Percentiles rank a stretch among this genome's conserved stretches.
These are phyloP conservation scores for Ophiostoma pallidulum DNA, from an alignment of 2,329 filamentous ascomycete species.

Conservation along the genomic window DNA sequence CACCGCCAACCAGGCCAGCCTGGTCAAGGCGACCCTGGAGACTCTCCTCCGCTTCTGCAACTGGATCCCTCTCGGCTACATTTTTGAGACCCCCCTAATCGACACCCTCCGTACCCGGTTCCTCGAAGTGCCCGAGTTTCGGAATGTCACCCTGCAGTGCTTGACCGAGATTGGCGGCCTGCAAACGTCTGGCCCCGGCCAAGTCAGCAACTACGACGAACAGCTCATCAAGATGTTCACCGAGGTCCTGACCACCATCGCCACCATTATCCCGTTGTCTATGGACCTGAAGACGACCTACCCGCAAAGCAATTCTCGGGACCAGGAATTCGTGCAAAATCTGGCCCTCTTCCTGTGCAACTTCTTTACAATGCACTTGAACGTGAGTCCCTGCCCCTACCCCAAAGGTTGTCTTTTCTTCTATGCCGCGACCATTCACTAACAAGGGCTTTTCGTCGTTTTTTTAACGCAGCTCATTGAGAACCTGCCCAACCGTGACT, in stretches of 20 bases:
- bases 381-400: slow-evolving; percentile 50
- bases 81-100: slow-evolving; percentile 95
- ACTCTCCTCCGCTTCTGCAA: slow-evolving; percentile 94
- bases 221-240: slow-evolving; percentile 98
- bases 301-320: slow-evolving; percentile 77
- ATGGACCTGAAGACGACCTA: slow-evolving; percentile 90
- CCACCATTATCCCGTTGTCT: slow-evolving; percentile 82
- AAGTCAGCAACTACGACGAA: slow-evolving; percentile 74
- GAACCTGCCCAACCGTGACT: slow-evolving; percentile 90
- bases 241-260: slow-evolving; percentile 84
- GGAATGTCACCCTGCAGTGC: slow-evolving; percentile 93
- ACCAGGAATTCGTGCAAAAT: slow-evolving; percentile 98
- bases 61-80: slow-evolving; percentile 97
- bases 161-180: slow-evolving; percentile 94
- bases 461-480: slow-evolving; percentile 77
- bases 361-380: slow-evolving; percentile 90
- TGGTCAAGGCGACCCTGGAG: slow-evolving; percentile 94
- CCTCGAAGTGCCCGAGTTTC: slow-evolving; percentile 86
- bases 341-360: slow-evolving; percentile 92
- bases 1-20: slow-evolving; percentile 71
- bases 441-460: slow-evolving; percentile 9
- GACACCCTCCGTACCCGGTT: slow-evolving; percentile 89
- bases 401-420: background rate
- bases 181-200: slow-evolving; percentile 64
- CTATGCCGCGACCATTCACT: background rate